Evolutionary conservation across 352 stramenopile genomes (phyloP).

Genomic region (Phytopythium oedochilum): DNA sequence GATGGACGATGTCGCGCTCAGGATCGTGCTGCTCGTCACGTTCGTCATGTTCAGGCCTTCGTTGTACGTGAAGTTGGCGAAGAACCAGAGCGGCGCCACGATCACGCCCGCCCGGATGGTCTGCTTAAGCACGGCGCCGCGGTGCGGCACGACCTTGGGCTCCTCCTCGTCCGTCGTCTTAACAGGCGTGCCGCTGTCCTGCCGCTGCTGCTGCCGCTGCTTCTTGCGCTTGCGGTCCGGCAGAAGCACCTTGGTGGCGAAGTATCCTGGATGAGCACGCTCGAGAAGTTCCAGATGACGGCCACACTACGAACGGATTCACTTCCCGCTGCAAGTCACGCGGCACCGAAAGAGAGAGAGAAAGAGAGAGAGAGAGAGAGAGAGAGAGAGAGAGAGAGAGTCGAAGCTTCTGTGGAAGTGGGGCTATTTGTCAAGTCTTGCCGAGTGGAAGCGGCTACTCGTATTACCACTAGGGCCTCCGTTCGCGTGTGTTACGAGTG

Average conservation of each 20-base stretch:
- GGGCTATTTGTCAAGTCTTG: too few species aligned
- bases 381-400: too few species aligned
- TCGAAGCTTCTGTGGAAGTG: too few species aligned
- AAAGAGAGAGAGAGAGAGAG: too few species aligned
- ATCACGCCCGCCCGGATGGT: conserved; percentile 41
- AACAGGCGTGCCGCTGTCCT: too few species aligned
- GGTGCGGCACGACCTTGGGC: conserved; percentile 9
- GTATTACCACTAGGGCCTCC: neutral
- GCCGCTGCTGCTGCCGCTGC: neutral
- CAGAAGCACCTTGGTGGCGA: conserved; percentile 39
- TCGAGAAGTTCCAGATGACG: conserved; percentile 77
- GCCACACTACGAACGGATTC: too few species aligned
- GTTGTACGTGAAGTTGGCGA: conserved; percentile 95
- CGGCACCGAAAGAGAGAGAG: too few species aligned
- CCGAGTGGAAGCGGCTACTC: neutral
- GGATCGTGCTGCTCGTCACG: conserved; percentile 94
- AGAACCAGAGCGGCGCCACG: conserved; percentile 93
- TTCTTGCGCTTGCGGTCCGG: conserved; percentile 12
- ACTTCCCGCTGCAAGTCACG: too few species aligned
- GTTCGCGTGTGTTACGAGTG: neutral
- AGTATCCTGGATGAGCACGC: conserved; percentile 84
- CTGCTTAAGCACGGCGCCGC: conserved; percentile 19
- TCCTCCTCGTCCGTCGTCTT: conserved; percentile 16
- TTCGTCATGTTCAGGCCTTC: conserved; percentile 88
- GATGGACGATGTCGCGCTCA: conserved; percentile 91